Conservation (phyloP, 192 early-diverging fungal species). For the Gonapodya prolifera region DNA sequence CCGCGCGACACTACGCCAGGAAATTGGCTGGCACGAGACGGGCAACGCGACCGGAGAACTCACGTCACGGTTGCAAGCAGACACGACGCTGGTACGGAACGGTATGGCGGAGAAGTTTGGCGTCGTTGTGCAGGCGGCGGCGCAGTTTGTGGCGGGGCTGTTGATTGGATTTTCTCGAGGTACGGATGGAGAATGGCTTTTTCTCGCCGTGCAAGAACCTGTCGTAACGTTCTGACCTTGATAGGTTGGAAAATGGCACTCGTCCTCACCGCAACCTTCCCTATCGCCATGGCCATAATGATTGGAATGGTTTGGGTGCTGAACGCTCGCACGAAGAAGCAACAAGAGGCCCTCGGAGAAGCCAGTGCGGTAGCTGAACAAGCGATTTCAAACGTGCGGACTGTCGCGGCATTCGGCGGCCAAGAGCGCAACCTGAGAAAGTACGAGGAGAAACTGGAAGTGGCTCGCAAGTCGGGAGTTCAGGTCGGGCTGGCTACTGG, state of each 20-base stretch:
- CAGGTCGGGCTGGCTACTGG: neutral
- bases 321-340: neutral
- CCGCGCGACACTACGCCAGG: neutral
- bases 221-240: neutral
- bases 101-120: too few species aligned
- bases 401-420: constrained; percentile 44
- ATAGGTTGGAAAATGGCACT: neutral
- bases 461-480: neutral
- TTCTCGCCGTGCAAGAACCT: neutral
- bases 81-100: neutral
- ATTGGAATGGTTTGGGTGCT: neutral
- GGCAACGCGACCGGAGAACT: neutral
- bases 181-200: neutral
- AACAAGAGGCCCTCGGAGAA: neutral
- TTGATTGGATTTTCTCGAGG: too few species aligned
- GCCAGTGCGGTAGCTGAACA: constrained; percentile 24
- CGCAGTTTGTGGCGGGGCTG: too few species aligned
- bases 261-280: neutral
- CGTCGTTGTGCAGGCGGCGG: too few species aligned
- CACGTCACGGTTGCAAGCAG: neutral
- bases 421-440: constrained; percentile 34
- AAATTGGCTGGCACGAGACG: neutral
- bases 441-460: constrained; percentile 7
- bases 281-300: neutral
- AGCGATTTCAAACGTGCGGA: constrained; percentile 31